phyloP scores from a whole-genome alignment of 345 rosid species.

The Fremontodendron californicum region DNA sequence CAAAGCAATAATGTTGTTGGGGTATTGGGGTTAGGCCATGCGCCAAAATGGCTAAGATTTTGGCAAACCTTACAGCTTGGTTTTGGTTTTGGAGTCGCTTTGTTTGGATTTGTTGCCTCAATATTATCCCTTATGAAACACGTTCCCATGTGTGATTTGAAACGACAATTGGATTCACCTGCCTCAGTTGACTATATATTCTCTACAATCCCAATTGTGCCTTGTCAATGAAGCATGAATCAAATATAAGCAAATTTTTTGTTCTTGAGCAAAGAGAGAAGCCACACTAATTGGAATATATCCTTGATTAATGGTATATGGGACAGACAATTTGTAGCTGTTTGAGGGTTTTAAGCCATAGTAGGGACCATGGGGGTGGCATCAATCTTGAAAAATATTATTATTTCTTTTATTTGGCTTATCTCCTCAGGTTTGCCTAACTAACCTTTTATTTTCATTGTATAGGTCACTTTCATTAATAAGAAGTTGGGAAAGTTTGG shows the following conservation, averaged over 20 bases:
- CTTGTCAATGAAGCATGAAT: slow-evolving; percentile 20
- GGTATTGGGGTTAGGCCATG: slow-evolving; percentile 1
- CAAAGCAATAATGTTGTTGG: background rate
- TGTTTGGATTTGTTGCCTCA: slow-evolving; percentile 10
- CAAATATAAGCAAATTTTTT: background rate
- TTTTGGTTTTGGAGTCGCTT: slow-evolving; percentile 17
- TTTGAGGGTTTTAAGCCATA: background rate
- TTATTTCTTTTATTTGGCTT: slow-evolving; percentile 6
- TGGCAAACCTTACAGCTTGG: background rate
- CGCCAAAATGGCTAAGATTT: background rate
- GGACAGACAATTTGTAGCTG: slow-evolving; percentile 19
- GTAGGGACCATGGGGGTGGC: slow-evolving; percentile 26
- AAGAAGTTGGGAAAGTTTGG: slow-evolving; percentile 6
- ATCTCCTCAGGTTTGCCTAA: slow-evolving; percentile 17
- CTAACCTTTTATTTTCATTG: background rate
- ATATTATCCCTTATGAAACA: background rate
- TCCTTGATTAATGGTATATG: slow-evolving; percentile 1
- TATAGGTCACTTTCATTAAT: slow-evolving; percentile 1
- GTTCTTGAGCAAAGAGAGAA: background rate
- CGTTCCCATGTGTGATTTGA: background rate
- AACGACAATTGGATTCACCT: slow-evolving; percentile 13
- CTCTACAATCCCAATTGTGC: background rate
- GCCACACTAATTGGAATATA: background rate
- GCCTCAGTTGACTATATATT: slow-evolving; percentile 21
- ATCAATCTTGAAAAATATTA: slow-evolving; percentile 16